Base-by-base conservation (phyloP, 257 asterid genomes). In the Echites panduratus region DNA sequence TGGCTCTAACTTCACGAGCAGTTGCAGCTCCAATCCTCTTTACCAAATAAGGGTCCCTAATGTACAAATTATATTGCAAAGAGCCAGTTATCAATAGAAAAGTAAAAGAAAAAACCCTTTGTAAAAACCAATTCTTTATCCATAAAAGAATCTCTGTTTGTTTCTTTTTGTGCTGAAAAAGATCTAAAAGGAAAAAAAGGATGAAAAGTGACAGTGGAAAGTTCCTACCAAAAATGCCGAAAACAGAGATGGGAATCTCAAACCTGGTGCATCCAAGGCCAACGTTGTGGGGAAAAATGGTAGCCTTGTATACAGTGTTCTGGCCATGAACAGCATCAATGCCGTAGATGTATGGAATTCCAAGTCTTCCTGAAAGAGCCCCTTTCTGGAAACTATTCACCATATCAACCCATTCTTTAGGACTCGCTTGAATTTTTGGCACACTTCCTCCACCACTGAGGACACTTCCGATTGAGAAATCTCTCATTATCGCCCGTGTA, bases 201-300 rank as follows among this genome's bases (percentile, higher is more conserved):
- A 32, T 32, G 38, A 32, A 32, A 32, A 32, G 38, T 32, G 38
- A 32, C 38, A 32, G 38, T 32, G 38, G 38, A 32, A 32, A 32
- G 38, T 32, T 32, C 38, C 38, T 1, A 32, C 38, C 38, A 32
- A 32, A 32, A 32, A 3, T n/a, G 38, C 38, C 38, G 3, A 32
- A 32, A 32, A 32, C n/a, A n/a, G n/a, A n/a, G n/a, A n/a, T n/a
- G 20, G 12, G 22, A 20, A 6, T 20, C 22, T 53, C 2, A 32
- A 29, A 78, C 90, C 90, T 83, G 4, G 90, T 83, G 3, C 79
- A 86, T 9, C 90, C 90, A 52, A 86, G 86, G 41, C 88, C 90
- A 44, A 85, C 29, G 40, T 85, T 85, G 58, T 83, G 90, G 43
- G 88, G 90, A 40, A 83, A 86, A 9, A 86, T 68, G 53, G 88